Conservation (phyloP, 2,329 filamentous ascomycete genomes). For the Akanthomyces dipterigenus region DNA sequence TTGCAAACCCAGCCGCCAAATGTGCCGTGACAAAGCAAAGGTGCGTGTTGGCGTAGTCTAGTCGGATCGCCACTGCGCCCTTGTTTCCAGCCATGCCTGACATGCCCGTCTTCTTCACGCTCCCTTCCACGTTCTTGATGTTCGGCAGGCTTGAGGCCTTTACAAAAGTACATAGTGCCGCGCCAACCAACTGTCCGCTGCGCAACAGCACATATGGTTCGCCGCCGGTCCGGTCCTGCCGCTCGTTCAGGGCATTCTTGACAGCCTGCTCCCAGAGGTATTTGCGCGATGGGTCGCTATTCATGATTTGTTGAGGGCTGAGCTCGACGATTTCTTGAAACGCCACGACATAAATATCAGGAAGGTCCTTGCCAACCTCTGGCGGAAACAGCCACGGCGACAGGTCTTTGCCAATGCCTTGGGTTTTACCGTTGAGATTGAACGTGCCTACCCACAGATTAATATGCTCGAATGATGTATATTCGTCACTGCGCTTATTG, state of each 20-base stretch:
- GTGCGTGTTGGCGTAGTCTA: constrained; percentile 88
- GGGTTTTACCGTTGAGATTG: constrained; percentile 84
- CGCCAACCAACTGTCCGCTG: constrained; percentile 90
- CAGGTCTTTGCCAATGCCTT: constrained; percentile 72
- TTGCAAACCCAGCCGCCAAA: constrained; percentile 89
- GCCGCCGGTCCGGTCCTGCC: constrained; percentile 56
- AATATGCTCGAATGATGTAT: constrained; percentile 66
- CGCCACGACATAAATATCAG: constrained; percentile 81
- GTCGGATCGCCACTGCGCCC: constrained; percentile 89
- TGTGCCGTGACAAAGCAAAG: constrained; percentile 96
- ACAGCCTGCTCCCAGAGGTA: constrained; percentile 83
- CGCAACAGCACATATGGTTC: constrained; percentile 84
- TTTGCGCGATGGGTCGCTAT: constrained; percentile 82
- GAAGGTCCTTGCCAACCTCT: constrained; percentile 51
- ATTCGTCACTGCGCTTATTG: constrained; percentile 60
- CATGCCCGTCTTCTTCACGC: constrained; percentile 88
- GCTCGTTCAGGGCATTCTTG: constrained; percentile 65
- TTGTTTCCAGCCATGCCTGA: constrained; percentile 98
- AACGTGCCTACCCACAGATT: constrained; percentile 85
- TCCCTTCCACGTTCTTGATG: constrained; percentile 96
- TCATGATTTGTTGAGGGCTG: constrained; percentile 98
- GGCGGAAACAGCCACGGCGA: constrained; percentile 77
- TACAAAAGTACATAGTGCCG: constrained; percentile 87
- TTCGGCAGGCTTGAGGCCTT: constrained; percentile 66
- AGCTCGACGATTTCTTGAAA: constrained; percentile 99